Evolutionary conservation across 2,329 filamentous ascomycete genomes (phyloP).

Genomic region (Ophidiomyces ophidiicola): DNA sequence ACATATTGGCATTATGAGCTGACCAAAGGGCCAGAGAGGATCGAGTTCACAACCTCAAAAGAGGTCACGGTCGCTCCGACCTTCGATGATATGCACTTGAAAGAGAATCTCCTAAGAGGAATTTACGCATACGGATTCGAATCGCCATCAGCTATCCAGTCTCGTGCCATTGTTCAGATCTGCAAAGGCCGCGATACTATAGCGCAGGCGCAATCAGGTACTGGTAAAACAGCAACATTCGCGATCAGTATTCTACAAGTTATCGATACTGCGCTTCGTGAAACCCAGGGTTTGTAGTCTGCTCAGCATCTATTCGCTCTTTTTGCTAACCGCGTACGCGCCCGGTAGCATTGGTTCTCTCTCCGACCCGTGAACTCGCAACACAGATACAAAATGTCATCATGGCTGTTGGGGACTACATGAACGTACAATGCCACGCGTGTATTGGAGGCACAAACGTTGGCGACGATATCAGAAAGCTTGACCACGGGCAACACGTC

Average conservation of each 20-base stretch:
- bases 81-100: slow-evolving; percentile 91
- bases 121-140: slow-evolving; percentile 99
- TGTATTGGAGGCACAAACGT: slow-evolving; percentile 98
- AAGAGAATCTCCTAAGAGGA: slow-evolving; percentile 90
- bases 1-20: slow-evolving; percentile 1
- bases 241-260: slow-evolving; percentile 93
- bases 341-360: slow-evolving; percentile 66
- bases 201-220: slow-evolving; percentile 92
- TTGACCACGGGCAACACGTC: slow-evolving; percentile 95
- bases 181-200: slow-evolving; percentile 99
- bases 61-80: slow-evolving; percentile 89
- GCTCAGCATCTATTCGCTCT: neutral
- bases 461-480: slow-evolving; percentile 91
- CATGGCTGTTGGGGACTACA: slow-evolving; percentile 99
- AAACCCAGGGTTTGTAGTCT: slow-evolving; percentile 55
- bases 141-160: slow-evolving; percentile 93
- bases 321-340: slow-evolving; percentile 1
- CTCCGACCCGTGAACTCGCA: slow-evolving; percentile 88
- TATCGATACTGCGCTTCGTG: slow-evolving; percentile 82
- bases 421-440: slow-evolving; percentile 98
- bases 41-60: slow-evolving; percentile 97
- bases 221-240: slow-evolving; percentile 93
- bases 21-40: slow-evolving; percentile 53
- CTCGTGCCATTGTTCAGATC: slow-evolving; percentile 93
- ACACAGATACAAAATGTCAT: slow-evolving; percentile 98